Evolutionary conservation across 2,329 filamentous ascomycete species (phyloP), one percentile per base, ranked within the genome.

Genomic region (Emydomyces testavorans): DNA sequence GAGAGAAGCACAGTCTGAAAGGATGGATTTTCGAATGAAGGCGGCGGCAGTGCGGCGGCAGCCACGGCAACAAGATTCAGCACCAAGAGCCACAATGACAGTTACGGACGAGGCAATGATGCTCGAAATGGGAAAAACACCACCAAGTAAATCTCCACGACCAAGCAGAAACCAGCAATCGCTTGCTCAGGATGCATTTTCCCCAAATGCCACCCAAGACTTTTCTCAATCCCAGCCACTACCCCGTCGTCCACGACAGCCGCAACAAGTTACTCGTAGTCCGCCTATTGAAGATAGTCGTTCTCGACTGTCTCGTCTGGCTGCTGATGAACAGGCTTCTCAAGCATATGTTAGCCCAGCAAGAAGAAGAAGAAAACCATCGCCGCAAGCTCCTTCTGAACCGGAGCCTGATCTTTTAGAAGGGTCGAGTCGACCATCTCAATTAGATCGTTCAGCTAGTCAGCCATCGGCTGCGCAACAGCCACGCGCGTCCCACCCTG

Each of bases 331-430:
- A 53, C 82, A 94, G 62, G 81, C 78, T 41, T 76, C 85, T 11
- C 80, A 93, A 56, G 84, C 82, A 24, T 95, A 96, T 62, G 75
- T 95, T 48, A 95, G 89, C 61, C 85, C 88, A 41, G 85, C 85
- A 18, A 77, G 88, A 56, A 78, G 88, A 58, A 78, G 88, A 59
- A 90, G 82, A 64, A 86, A 49, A 82, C 63, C 65, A 78, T 7
- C 75, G 71, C 21, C 71, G 73, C 41, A 67, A 71, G 16, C 62
- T 15, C 65, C 69, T 8, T 60, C 65, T 31, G 66, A 71, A 51
- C 62, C 67, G 2, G 75, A 80, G 52, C 68, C 74, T 1, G 82
- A 89, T 60, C 68, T 89, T 20, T 75, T 92, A 4, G 80, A 83
- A 49, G 70, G 61, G 24, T 52, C 61, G 26, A 56, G 58, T 6